These are phyloP conservation scores for Immersiella caudata DNA, from an alignment of 495 filamentous ascomycete genomes.

Conservation along the genomic window DNA sequence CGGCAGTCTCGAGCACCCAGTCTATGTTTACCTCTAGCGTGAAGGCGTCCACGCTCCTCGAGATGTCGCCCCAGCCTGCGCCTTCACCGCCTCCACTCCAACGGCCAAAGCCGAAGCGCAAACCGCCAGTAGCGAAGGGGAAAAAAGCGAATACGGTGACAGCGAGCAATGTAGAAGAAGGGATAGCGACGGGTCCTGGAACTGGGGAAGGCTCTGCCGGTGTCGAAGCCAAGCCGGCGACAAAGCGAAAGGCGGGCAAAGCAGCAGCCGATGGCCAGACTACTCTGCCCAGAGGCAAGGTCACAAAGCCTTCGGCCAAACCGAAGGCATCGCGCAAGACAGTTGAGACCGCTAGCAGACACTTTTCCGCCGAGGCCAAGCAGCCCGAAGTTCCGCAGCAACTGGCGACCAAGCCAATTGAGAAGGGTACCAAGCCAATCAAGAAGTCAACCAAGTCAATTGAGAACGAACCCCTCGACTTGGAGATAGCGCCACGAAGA, in stretches of 20 bases:
- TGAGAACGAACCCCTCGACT: slow-evolving; percentile 29
- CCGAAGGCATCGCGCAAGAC: slow-evolving; percentile 32
- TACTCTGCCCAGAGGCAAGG: slow-evolving; percentile 35
- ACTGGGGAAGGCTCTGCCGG: not conserved
- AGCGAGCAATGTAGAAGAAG: not conserved
- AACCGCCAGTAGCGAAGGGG: not conserved
- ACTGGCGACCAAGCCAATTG: slow-evolving; percentile 13
- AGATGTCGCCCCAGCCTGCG: not conserved
- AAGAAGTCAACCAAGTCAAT: slow-evolving; percentile 8
- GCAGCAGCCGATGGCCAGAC: slow-evolving; percentile 32
- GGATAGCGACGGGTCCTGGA: not conserved
- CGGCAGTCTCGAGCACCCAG: not conserved
- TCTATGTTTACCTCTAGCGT: not conserved
- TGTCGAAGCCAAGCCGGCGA: not conserved
- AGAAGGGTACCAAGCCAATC: slow-evolving; percentile 23
- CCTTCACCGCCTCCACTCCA: no score
- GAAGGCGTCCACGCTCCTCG: not conserved
- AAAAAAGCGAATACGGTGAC: not conserved
- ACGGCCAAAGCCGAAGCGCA: not conserved
- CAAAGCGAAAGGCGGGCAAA: slow-evolving; percentile 15
- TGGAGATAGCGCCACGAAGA: slow-evolving; percentile 54
- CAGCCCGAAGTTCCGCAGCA: slow-evolving; percentile 14
- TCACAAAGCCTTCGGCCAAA: slow-evolving; percentile 39
- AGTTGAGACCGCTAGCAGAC: slow-evolving; percentile 38
- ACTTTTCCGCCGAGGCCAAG: slow-evolving; percentile 36